Evolutionary conservation across 179 eudicot genomes (phyloP).

Genomic region (Silene vulgaris): DNA sequence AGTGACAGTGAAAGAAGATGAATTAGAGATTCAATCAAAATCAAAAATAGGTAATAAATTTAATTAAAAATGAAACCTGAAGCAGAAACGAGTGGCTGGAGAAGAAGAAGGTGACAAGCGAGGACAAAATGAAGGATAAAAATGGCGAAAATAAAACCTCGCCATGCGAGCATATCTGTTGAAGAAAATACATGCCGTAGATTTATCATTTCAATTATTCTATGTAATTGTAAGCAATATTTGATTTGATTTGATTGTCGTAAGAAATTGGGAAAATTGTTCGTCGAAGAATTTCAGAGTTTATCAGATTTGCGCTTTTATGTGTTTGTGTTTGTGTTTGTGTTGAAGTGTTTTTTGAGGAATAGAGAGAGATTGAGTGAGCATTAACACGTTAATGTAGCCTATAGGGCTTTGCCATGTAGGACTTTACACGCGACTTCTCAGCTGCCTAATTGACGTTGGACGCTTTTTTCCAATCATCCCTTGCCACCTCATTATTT

Average conservation of each 20-base stretch:
- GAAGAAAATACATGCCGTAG: conserved; percentile 31
- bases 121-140: conserved; percentile 71
- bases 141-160: conserved; percentile 53
- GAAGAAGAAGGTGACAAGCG: conserved; percentile 68
- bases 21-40: no score
- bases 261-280: background rate
- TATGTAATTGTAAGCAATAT: no score
- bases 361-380: background rate
- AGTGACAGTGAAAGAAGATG: no score
- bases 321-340: background rate
- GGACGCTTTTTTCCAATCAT: background rate
- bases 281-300: background rate
- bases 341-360: background rate
- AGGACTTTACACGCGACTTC: background rate
- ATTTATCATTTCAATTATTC: conserved; percentile 29
- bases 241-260: no score
- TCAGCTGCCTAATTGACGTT: background rate
- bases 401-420: background rate
- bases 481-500: background rate
- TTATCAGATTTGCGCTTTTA: background rate
- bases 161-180: conserved; percentile 65
- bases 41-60: background rate
- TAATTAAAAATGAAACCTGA: conserved; percentile 35
- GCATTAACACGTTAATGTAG: background rate
- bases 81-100: conserved; percentile 83